Percentiles rank a stretch among this genome's conserved stretches.
Evolutionary conservation across 73 alveolate species (phyloP).

Genomic region (Paramecium sexaurelia): DNA sequence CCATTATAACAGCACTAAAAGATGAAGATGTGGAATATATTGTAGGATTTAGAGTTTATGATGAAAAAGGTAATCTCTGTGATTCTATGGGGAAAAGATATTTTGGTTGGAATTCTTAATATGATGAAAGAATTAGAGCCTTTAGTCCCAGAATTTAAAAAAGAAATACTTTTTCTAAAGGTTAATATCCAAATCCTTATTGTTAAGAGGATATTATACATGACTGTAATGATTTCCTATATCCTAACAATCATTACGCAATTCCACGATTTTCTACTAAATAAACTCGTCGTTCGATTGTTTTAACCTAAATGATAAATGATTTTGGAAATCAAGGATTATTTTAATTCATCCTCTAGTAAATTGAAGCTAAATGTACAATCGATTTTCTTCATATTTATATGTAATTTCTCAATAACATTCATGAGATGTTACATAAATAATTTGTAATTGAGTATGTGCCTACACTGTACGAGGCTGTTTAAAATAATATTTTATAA

Average conservation of each 20-base stretch:
- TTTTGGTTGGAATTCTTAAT: conserved; percentile 86
- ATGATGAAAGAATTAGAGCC: conserved; percentile 87
- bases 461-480: conserved; percentile 68
- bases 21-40: not conserved
- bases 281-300: conserved; percentile 63
- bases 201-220: conserved; percentile 67
- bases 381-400: conserved; percentile 71
- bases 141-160: conserved; percentile 76
- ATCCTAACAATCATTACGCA: conserved; percentile 68
- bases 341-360: conserved; percentile 71
- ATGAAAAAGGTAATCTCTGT: conserved; percentile 73
- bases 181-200: not conserved
- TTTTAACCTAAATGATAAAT: conserved; percentile 73
- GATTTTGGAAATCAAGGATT: conserved; percentile 76
- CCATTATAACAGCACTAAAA: conserved; percentile 46
- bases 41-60: conserved; percentile 84
- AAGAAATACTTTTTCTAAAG: not conserved
- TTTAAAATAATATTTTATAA: conserved; percentile 68
- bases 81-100: conserved; percentile 75
- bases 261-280: conserved; percentile 76
- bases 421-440: conserved; percentile 71
- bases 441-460: conserved; percentile 70
- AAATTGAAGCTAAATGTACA: conserved; percentile 66
- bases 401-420: conserved; percentile 71
- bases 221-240: conserved; percentile 72